A percentile compares a stretch with the other conserved stretches of the same genome.
Evolutionary conservation across 1,284 basidiomycete genomes (phyloP).

Genomic region (Pascua sp.): DNA sequence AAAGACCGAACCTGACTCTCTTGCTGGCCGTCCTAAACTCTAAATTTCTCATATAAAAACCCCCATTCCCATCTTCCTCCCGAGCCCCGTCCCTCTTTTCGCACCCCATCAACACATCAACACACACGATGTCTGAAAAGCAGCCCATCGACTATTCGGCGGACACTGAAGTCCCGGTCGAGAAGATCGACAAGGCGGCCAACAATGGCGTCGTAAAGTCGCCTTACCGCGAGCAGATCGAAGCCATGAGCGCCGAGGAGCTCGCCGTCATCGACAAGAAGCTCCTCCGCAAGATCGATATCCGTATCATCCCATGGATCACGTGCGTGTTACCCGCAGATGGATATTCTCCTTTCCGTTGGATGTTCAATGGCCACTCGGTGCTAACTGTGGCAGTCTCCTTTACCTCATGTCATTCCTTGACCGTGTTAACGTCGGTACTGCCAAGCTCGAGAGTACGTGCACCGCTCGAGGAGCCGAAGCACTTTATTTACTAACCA

Average conservation of each 20-base stretch:
- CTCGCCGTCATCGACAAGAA: constrained; percentile 37
- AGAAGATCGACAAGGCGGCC: not conserved
- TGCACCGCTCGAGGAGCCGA: too few species aligned
- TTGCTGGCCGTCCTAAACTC: too few species aligned
- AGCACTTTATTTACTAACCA: too few species aligned
- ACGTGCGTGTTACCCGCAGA: constrained; percentile 33
- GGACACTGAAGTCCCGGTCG: not conserved
- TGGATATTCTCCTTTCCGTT: not conserved
- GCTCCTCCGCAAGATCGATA: constrained; percentile 46
- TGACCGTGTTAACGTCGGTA: constrained; percentile 53
- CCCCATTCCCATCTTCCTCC: too few species aligned
- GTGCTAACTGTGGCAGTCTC: constrained; percentile 13
- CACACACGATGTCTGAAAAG: too few species aligned
- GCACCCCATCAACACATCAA: too few species aligned
- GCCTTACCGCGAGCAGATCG: constrained; percentile 22
- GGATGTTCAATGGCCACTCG: not conserved
- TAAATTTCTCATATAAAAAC: too few species aligned
- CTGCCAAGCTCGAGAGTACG: constrained; percentile 43
- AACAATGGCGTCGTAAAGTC: not conserved
- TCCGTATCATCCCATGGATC: constrained; percentile 47
- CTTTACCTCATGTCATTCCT: constrained; percentile 50
- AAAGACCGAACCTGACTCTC: too few species aligned
- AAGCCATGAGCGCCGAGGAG: constrained; percentile 37
- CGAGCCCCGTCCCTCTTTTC: too few species aligned
- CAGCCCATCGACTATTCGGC: too few species aligned